Base-by-base conservation (phyloP, 2,329 filamentous ascomycete species). In the Nemania serpens region DNA sequence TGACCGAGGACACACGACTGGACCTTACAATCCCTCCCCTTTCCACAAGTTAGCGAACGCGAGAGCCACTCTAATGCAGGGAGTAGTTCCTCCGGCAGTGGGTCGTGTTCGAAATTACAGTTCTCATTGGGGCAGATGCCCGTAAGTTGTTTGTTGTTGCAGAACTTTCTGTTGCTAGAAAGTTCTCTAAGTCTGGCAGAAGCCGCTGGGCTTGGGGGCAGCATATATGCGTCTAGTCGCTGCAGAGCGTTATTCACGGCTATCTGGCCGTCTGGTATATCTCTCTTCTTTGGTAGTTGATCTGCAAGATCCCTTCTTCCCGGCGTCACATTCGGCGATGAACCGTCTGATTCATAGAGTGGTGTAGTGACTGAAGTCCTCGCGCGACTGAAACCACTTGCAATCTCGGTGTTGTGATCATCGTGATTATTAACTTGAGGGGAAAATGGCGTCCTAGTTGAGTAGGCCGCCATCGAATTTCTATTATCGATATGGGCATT, bases 211-310 rank as follows among this genome's bases (percentile, higher is more conserved):
- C 22, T 67, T 9, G 68, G 62, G 12, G 64, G 48, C 17, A 63
- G 48, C n/a, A 74, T 63, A 57, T 70, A 71, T 37, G 68, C 45
- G 45, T 75, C 74, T 36, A 75, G 66, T 13, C 74, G 73, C 42
- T 71, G 62, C 9, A 65, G 50, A 39, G 63, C 58, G 18, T 41
- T 37, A 53, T 74, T 75, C n/a, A 75, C 50, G 12, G 71, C 62
- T 10, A 75, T 62, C 42, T 61, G 55, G 22, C 69, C 71, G 5
- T 61, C 49, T 12, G 70, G 72, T 41, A 75, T 69, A 5, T 72
- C 61, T 15, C 63, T 46, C 47, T 66, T 71, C 29, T 43, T 66
- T 5, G 72, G 72, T 56, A 70, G 52, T 42, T 64, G 47, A 52
- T 47, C 22, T 50, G 37, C 13, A 25, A 45, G 54, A 15, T 59